Base-by-base conservation (phyloP, 805 yeast species). In the Starmerella floricola region DNA sequence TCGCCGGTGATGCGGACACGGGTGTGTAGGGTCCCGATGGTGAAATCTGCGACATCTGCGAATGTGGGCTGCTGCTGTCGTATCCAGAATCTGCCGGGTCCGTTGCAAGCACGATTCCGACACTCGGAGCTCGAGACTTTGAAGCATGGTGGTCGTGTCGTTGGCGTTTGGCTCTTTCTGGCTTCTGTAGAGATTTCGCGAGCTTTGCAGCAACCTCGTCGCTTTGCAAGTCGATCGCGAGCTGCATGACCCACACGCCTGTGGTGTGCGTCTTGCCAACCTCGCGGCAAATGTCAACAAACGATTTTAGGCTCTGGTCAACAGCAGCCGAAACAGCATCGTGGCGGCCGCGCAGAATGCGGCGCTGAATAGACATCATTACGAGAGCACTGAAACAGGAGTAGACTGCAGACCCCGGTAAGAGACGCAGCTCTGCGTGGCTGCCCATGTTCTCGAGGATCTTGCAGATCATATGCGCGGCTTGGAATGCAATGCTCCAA, bases 401-500 rank as follows among this genome's bases (percentile, higher is more conserved):
- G 54, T 74, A 76, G 26, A 73, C 76, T 51, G 67, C 69, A 58
- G 71, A 64, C n/a, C 77, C 73, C 11, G 83, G 79, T 45, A 74
- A 69, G 49, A 65, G 68, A 41, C 60, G 62, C 41, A 77, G 56
- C 50, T 73, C 73, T 41, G 68, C 66, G 32, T 68, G 65, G 34
- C 68, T 71, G 31, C 67, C 51, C 44, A 81, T 51, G 44, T 72
- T 75, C 37, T 76, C 75, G 23, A 74, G 68, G 41, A 82, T 76
- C 33, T 72, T 66, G 4, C 81, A 71, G 48, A 81, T 75, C 74
- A 79, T 76, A 53, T 82, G 73, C 1, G 91, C 85, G 1, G 87
- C 82, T 58, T 79, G 84, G 65, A 79, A 80, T 2, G 85, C 80
- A 44, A 80, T 78, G 8, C 86, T 83, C 79, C 83, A 76, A n/a